Base-by-base conservation (phyloP, 2,329 filamentous ascomycete species). In the Calycina herbarum region DNA sequence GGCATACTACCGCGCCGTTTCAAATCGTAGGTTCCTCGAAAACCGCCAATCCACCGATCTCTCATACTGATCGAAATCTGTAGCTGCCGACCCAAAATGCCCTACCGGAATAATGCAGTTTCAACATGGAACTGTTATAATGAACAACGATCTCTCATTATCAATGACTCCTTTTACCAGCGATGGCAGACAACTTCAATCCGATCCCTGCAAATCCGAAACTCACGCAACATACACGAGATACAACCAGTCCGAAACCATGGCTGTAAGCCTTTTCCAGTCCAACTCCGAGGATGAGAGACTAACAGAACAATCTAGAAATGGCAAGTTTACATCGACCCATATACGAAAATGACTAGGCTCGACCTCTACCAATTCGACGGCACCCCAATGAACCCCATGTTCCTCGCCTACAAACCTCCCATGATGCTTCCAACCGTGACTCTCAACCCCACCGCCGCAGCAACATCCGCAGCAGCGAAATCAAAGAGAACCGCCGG, bases 351-450 rank as follows among this genome's bases (percentile, higher is more conserved):
- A 62, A 81, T 87, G 65, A 81, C 80, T 56, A 85, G 89, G 63
- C 83, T 92, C 29, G 86, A 90, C 69, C 82, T 92, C 57, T 88
- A 81, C 76, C 76, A 83, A 71, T 86, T 83, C 71, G 86, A 91
- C 73, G 89, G 89, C 65, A 78, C 85, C 0, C 88, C 87, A 11
- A 79, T 90, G 78, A 84, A 88, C 70, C 89, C 89, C 11, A 82
- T 92, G 81, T 92, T 89, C 76, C 81, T 90, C 57, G 84, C 83
- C 68, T 86, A 83, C 74, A 81, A 77, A 13, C 85, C 87, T 5
- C 88, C 89, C 0, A 78, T 87, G 73, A 92, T 92, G 88, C 83
- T 91, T 5, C 89, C 89, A 1, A 91, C 89, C 2, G 80, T 81
- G 11, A 90, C 87, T 0, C 79, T 92, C 66, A 88, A 90, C 72